phyloP scores from a whole-genome alignment of 805 yeast genomes.

The Nadsonia fulvescens region DNA sequence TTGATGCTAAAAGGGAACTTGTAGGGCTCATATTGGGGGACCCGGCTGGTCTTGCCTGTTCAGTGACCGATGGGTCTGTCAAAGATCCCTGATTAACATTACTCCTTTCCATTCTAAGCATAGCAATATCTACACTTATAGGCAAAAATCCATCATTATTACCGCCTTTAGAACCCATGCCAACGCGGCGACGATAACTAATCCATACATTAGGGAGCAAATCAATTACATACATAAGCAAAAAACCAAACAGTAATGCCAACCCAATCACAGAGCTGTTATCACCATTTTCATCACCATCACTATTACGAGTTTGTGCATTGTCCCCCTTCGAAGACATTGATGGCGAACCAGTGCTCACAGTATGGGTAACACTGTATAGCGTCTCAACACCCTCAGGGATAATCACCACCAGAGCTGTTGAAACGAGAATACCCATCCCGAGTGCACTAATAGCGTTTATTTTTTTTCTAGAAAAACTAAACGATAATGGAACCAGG shows the following conservation, averaged over 20 bases:
- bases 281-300: constrained; percentile 1
- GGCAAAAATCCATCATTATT: too few relatives aligned
- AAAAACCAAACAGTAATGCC: constrained; percentile 34
- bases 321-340: constrained; percentile 1
- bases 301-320: constrained; percentile 2
- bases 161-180: too few relatives aligned
- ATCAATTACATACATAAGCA: constrained; percentile 36
- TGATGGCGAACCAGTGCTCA: constrained; percentile 4
- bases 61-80: constrained; percentile 2
- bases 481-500: constrained; percentile 16
- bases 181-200: too few relatives aligned
- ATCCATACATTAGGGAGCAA: too few relatives aligned
- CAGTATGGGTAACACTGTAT: constrained; percentile 11
- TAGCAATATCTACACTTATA: constrained; percentile 16
- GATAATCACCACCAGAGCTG: constrained; percentile 38
- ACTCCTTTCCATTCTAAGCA: constrained; percentile 11
- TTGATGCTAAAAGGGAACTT: too few relatives aligned
- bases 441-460: constrained; percentile 31
- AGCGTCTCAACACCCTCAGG: constrained; percentile 47
- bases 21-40: too few relatives aligned
- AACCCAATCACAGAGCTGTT: constrained; percentile 24
- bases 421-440: constrained; percentile 42
- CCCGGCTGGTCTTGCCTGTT: too few relatives aligned
- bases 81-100: constrained; percentile 1
- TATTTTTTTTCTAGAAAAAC: constrained; percentile 17